Evolutionary conservation across 306 rosid genomes (phyloP), one percentile per base, ranked within the genome.

Genomic region (Myrica gale): DNA sequence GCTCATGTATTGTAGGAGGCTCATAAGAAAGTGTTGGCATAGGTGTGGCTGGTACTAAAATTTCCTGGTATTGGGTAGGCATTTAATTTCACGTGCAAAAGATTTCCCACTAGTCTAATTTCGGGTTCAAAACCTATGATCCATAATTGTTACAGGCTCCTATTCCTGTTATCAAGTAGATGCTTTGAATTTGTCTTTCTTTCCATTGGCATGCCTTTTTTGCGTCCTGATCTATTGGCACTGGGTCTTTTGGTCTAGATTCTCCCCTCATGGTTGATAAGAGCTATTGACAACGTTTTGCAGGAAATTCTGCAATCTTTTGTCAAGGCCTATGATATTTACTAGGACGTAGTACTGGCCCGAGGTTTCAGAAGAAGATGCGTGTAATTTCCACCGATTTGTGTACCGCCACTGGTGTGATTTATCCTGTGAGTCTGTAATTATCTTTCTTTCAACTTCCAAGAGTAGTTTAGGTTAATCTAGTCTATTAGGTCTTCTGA

Each of bases 281-380:
- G 9, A 56, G 72, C 17, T 44, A 17, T 79, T 76, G 50, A 15
- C 71, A 70, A 76, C 72, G 2, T 75, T 71, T 62, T 79, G 84
- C 85, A 90, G 96, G 87, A 80, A 77, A 74, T 85, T 41, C 57
- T 72, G 66, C 88, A 74, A 74, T 71, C 55, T 82, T 76, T 75
- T 75, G 5, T 56, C 69, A 54, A 78, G 75, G 74, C 74, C 75
- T 85, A 20, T 84, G 81, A 63, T 56, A 68, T 42, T 60, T 65
- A 15, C 26, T 69, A 78, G 60, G 82, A 32, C 43, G 43, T 74
- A 61, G 43, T 50, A 69, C 43, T 43, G 78, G 78, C 60, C 21
- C 42, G 73, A 71, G 72, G 81, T 66, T 44, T 71, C 68, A 19
- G 84, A 85, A 82, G 79, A 68, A 32, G 50, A 55, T 57, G 85